Evolutionary conservation across 768 basidiomycete species (phyloP).

Genomic region (Floccularia luteovirens): DNA sequence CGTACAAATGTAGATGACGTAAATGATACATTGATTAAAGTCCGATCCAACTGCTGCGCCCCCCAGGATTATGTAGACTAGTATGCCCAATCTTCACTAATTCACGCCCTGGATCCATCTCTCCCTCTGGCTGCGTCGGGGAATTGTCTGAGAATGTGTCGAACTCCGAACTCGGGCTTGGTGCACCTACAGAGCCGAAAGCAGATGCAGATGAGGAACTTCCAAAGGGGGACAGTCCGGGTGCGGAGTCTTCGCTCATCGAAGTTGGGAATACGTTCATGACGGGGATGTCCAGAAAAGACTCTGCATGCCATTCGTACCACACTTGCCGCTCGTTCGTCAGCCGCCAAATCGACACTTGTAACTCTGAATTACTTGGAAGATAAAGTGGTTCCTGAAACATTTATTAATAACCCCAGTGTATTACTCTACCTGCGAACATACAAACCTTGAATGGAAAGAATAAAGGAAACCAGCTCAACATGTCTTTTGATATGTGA

Average conservation of each 20-base stretch:
- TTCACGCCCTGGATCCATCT: constrained; percentile 18
- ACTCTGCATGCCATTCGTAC: constrained; percentile 99
- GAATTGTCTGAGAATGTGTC: constrained; percentile 28
- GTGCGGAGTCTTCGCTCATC: constrained; percentile 18
- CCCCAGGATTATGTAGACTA: constrained; percentile 83
- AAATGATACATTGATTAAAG: too few species aligned
- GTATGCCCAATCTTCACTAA: constrained; percentile 94
- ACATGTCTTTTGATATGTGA: constrained; percentile 88
- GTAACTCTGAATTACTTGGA: constrained; percentile 86
- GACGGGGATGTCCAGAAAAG: constrained; percentile 66
- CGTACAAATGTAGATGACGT: too few species aligned
- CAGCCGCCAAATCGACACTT: constrained; percentile 90
- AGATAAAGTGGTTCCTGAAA: constrained; percentile 86
- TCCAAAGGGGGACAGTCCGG: background rate
- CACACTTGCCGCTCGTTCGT: constrained; percentile 87
- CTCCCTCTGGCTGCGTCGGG: constrained; percentile 7
- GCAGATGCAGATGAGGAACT: constrained; percentile 11
- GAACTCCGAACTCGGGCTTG: constrained; percentile 72
- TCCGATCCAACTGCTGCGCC: constrained; percentile 92
- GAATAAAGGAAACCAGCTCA: constrained; percentile 98
- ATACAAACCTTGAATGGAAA: constrained; percentile 81
- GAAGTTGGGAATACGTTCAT: constrained; percentile 12
- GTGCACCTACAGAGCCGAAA: constrained; percentile 19
- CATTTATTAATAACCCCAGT: constrained; percentile 5
- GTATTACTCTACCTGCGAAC: too few species aligned